phyloP scores from a whole-genome alignment of 148 eudicot species.

The Euryodendron excelsum region DNA sequence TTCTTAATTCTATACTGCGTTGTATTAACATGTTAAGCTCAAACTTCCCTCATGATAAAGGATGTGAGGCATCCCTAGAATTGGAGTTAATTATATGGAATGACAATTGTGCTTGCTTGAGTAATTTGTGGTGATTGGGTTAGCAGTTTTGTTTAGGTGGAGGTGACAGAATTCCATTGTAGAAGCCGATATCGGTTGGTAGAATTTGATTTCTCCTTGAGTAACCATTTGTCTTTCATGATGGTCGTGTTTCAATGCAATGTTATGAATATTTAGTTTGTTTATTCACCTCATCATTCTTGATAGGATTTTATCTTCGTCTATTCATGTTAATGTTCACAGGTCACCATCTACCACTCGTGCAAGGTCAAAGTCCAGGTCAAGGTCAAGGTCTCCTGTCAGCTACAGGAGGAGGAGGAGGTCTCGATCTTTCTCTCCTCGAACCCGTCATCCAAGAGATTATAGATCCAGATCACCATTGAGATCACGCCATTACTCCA shows the following conservation, averaged over 20 bases:
- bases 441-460: constrained; percentile 44
- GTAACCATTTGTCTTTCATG: neutral
- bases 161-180: neutral
- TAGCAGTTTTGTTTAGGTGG: neutral
- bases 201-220: neutral
- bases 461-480: constrained; percentile 76
- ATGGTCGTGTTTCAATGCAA: neutral
- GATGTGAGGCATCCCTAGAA: neutral
- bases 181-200: neutral
- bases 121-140: neutral
- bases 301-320: neutral
- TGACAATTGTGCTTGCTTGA: neutral
- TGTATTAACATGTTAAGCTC: no score
- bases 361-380: constrained; percentile 55
- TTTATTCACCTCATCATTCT: neutral
- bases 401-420: constrained; percentile 38
- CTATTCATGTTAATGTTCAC: constrained; percentile 18
- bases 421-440: no score
- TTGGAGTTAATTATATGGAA: neutral
- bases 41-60: neutral
- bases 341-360: constrained; percentile 63
- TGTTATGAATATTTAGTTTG: neutral
- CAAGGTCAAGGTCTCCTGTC: constrained; percentile 61
- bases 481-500: constrained; percentile 64
- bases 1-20: no score